Base-by-base conservation (phyloP, 768 basidiomycete species). In the Amanita brunnescens region DNA sequence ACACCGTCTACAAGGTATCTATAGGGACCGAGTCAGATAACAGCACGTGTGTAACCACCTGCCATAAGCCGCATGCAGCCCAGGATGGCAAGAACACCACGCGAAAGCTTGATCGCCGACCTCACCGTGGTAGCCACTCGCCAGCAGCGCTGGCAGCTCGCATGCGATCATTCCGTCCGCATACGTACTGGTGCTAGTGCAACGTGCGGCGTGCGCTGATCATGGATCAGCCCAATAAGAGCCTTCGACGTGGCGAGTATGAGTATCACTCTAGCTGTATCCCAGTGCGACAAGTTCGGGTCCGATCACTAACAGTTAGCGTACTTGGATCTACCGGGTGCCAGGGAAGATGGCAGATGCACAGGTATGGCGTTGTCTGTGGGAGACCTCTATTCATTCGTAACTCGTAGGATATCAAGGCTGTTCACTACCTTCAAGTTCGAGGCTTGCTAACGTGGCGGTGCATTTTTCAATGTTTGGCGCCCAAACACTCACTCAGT, bases 381-480 rank as follows among this genome's bases (percentile, higher is more conserved):
- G 35, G 6, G 35, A 2, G 35, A n/a, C 14, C 18, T 37, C 18
- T 37, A 16, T 16, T 37, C 35, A 8, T 37, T 37, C 37, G 20
- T 5, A 38, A n/a, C 7, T 38, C 37, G 37, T n/a, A 37, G 18
- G 35, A 16, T 37, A 16, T 35, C 14, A 12, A 35, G 18, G 34
- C 34, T 7, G 13, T 35, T 35, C 34, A n/a, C 1, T 35, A 16
- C 34, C 1, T 35, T 2, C 1, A 14, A 2, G 4, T 34, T 34
- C 1, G 1, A 13, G 9, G n/a, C 3, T 12, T n/a, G 16, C n/a
- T 26, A 29, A 46, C 14, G 49, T 43, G 37, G 20, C 32, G 41
- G 46, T 55, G 47, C 51, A 47, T 12, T 30, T n/a, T n/a, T n/a
- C n/a, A n/a, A n/a, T n/a, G 40, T 55, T 42, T 52, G 24, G 24